Conservation (phyloP, 2,329 filamentous ascomycete species). For the Trichoderma harzianum region DNA sequence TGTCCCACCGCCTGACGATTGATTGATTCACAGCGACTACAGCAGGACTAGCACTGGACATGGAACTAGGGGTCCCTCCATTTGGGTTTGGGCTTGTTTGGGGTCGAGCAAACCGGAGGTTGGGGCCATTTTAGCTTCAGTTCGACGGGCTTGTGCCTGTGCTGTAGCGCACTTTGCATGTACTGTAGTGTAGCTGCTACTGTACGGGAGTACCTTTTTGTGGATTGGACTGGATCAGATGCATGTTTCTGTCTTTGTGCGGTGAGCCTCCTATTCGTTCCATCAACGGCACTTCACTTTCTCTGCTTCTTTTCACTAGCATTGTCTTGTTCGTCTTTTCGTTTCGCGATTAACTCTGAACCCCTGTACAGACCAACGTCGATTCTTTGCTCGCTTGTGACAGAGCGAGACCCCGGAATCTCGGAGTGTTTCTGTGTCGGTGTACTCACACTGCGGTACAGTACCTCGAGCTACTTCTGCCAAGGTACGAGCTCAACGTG, state of each 20-base stretch:
- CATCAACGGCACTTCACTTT: not conserved
- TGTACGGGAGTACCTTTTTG: not conserved
- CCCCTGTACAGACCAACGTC: not conserved
- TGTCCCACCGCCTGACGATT: not conserved
- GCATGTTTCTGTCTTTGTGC: not conserved
- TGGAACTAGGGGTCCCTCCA: not conserved
- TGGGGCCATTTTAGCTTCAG: not conserved
- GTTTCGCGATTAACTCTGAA: not conserved
- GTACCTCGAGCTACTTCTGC: not conserved
- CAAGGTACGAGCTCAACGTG: not conserved
- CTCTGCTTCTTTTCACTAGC: not conserved
- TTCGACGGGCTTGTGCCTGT: not conserved
- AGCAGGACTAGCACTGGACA: too few relatives aligned
- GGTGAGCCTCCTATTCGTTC: conserved; percentile 10
- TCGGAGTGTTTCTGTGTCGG: not conserved
- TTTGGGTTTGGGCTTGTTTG: not conserved
- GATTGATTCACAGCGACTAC: not conserved
- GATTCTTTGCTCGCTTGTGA: not conserved
- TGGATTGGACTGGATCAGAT: not conserved
- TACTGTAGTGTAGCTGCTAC: not conserved
- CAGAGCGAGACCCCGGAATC: not conserved
- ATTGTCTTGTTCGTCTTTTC: not conserved
- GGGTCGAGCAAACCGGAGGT: not conserved
- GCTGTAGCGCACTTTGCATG: not conserved
- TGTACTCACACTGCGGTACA: not conserved